A percentile compares a stretch with the other conserved stretches of the same genome.
These are phyloP conservation scores for Nakazawaea wyomingensis DNA, from an alignment of 805 yeast genomes.

Conservation along the genomic window DNA sequence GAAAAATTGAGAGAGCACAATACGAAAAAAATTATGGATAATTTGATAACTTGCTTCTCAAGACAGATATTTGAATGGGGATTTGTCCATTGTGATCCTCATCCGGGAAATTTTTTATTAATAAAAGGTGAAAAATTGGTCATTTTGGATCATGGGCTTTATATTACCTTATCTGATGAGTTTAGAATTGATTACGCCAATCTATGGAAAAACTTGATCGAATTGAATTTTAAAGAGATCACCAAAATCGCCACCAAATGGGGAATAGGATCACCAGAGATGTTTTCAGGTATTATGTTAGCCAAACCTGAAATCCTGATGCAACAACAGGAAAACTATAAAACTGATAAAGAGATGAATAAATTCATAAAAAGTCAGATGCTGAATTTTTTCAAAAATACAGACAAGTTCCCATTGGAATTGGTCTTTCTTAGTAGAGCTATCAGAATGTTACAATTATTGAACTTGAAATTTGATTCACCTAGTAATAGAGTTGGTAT, in stretches of 20 bases:
- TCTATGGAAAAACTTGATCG: slow-evolving; percentile 61
- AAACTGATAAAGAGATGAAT: slow-evolving; percentile 37
- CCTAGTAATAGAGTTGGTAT: slow-evolving; percentile 71
- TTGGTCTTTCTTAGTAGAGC: slow-evolving; percentile 62
- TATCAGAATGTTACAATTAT: slow-evolving; percentile 69
- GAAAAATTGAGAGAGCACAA: slow-evolving; percentile 23
- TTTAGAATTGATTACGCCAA: slow-evolving; percentile 53
- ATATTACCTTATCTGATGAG: slow-evolving; percentile 44
- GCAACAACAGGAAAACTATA: slow-evolving; percentile 20
- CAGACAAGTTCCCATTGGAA: slow-evolving; percentile 61
- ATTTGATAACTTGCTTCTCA: slow-evolving; percentile 46
- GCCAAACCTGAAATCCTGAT: slow-evolving; percentile 38
- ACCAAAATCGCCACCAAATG: slow-evolving; percentile 46
- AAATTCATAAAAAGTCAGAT: slow-evolving; percentile 40
- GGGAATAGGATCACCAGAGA: slow-evolving; percentile 67
- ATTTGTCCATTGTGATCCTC: slow-evolving; percentile 70
- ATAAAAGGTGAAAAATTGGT: slow-evolving; percentile 49
- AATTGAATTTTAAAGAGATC: slow-evolving; percentile 43
- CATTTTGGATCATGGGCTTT: slow-evolving; percentile 71
- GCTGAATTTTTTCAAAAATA: slow-evolving; percentile 52
- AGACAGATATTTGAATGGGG: slow-evolving; percentile 65
- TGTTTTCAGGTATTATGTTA: slow-evolving; percentile 53
- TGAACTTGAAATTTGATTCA: slow-evolving; percentile 60
- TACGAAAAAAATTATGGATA: slow-evolving; percentile 38
- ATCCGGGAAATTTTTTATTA: slow-evolving; percentile 72